phyloP scores from a whole-genome alignment of 2,329 filamentous ascomycete genomes.

The Cryphonectria japonica region DNA sequence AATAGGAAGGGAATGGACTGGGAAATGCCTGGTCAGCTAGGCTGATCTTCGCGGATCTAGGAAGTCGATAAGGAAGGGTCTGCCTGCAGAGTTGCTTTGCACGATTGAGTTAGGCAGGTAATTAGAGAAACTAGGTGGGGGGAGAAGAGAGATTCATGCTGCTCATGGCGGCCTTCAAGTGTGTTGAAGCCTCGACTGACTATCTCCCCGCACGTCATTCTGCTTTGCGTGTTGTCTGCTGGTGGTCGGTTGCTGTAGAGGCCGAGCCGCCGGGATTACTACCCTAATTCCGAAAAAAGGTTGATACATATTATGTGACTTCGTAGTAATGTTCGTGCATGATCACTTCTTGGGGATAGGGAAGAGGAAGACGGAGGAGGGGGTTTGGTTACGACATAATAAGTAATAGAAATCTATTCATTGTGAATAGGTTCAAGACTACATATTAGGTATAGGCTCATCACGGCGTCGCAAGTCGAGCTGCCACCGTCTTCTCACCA shows the following conservation, averaged over 20 bases:
- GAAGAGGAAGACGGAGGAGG: not conserved
- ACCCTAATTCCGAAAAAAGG: conserved; percentile 20
- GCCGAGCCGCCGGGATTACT: conserved; percentile 6
- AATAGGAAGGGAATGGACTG: not conserved
- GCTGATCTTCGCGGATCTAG: conserved; percentile 23
- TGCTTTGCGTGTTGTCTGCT: not conserved
- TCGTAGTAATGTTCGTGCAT: not conserved
- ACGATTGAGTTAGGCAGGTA: conserved; percentile 21
- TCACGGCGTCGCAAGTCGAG: conserved; percentile 7
- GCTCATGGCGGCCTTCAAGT: conserved; percentile 4
- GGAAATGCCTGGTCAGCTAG: too few species aligned
- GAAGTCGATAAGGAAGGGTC: not conserved
- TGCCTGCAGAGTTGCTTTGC: conserved; percentile 8
- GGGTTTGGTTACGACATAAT: not conserved
- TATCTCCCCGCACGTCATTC: conserved; percentile 25
- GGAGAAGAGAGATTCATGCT: not conserved
- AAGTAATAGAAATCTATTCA: not conserved
- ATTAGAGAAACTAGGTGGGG: not conserved
- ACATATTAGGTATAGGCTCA: not conserved
- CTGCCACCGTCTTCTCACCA: conserved; percentile 1
- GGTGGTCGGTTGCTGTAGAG: conserved; percentile 8
- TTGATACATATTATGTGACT: not conserved
- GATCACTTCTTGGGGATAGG: not conserved
- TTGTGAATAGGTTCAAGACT: not conserved
- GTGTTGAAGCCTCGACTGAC: conserved; percentile 5